Percentiles rank a stretch among this genome's conserved stretches.
Evolutionary conservation across 805 yeast genomes (phyloP).

Genomic region (Cyberlindnera japonica): DNA sequence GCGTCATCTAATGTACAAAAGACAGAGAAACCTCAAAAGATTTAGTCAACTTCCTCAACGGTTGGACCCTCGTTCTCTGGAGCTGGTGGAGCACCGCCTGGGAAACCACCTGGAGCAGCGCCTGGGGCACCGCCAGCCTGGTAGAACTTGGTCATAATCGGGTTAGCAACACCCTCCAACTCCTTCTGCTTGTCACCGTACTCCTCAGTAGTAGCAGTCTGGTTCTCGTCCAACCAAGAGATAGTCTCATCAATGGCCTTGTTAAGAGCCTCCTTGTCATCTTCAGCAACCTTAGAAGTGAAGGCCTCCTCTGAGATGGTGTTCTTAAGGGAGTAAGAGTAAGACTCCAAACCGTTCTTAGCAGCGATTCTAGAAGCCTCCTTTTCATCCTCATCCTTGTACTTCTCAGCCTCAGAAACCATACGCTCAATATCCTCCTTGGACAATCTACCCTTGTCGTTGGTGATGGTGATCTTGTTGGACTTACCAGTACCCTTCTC

Average conservation of each 20-base stretch:
- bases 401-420: constrained; percentile 98
- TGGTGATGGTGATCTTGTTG: constrained; percentile 95
- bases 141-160: constrained; percentile 96
- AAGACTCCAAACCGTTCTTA: constrained; percentile 94
- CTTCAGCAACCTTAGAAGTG: constrained; percentile 74
- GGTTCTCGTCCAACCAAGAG: constrained; percentile 90
- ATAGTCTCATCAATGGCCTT: constrained; percentile 84
- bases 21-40: too few species aligned
- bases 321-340: constrained; percentile 89
- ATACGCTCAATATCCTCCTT: constrained; percentile 97
- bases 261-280: constrained; percentile 63
- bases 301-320: constrained; percentile 69
- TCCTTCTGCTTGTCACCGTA: constrained; percentile 91
- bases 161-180: constrained; percentile 91
- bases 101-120: constrained; percentile 47
- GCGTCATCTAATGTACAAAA: neutral
- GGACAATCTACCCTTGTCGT: constrained; percentile 97
- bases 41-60: constrained; percentile 74
- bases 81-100: constrained; percentile 50
- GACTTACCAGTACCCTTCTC: constrained; percentile 99
- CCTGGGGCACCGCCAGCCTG: constrained; percentile 88
- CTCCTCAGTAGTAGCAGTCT: constrained; percentile 91
- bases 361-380: constrained; percentile 91
- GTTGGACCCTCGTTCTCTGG: constrained; percentile 57
- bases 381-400: constrained; percentile 93